Base-by-base conservation (phyloP, 2,329 filamentous ascomycete species). In the Aspergillus persii region DNA sequence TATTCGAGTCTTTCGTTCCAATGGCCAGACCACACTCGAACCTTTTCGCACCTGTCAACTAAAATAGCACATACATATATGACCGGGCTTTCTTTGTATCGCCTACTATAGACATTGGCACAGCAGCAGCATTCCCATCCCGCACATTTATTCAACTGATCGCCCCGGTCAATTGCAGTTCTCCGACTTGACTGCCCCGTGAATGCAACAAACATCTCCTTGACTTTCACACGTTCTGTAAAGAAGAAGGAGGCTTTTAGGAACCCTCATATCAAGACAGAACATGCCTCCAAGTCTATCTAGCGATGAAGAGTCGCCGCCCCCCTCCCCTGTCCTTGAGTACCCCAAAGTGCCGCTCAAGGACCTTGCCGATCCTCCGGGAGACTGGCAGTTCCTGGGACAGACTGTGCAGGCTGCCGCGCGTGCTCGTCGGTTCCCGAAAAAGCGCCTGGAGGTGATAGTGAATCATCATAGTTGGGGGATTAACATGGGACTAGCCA, bases 381-480 rank as follows among this genome's bases (percentile, higher is more conserved):
- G 9, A 11, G 15, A 47, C 44, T 47, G 44, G 44, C 18, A 31
- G 5, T 59, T 64, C 39, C 50, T 63, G n/a, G 61, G 53, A 18
- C n/a, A 50, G 8, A 39, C 41, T 8, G 39, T 39, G 26, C 23
- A 48, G 3, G 50, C 23, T 9, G n/a, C 31, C 29, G 11, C 55
- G 8, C 53, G 48, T 18, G 41, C n/a, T n/a, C 54, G 48, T 44
- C 54, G 44, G 7, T 50, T 54, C 26, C 53, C 18, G 15, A 50
- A 51, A 33, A n/a, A 11, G 39, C 29, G 56, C 8, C n/a, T 63
- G 3, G 41, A 56, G 9, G 47, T 50, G 1, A 51, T 67, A 50
- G 39, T 62, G 3, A 56, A 58, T 2, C 63, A 67, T 33, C 63
- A 70, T 55, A 65, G 65, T 29, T 74, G 70, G 70, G 72, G 71